Evolutionary conservation across 225 moss, liverwort and hornwort species (phyloP).

Genomic region (Rhytidiadelphus loreus): DNA sequence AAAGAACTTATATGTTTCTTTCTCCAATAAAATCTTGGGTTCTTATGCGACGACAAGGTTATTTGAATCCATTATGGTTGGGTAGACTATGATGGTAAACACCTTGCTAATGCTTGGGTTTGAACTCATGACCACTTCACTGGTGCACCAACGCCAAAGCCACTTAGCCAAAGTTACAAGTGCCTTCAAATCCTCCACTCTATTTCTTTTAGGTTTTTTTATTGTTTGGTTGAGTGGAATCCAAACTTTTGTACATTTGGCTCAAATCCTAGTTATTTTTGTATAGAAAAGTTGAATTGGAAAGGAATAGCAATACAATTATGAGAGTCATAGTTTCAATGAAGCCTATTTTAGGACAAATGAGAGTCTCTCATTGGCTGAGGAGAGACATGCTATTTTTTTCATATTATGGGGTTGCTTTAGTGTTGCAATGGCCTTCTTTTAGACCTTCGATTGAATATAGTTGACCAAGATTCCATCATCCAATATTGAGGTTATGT

Average conservation of each 20-base stretch:
- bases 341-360: too few species aligned
- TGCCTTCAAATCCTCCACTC: not conserved
- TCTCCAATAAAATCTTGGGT: too few species aligned
- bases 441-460: too few species aligned
- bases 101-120: fast-evolving
- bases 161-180: not conserved
- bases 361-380: too few species aligned
- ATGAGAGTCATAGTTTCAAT: not conserved
- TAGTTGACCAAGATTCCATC: too few species aligned
- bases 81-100: too few species aligned
- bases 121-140: not conserved
- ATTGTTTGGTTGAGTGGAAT: too few species aligned
- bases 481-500: too few species aligned
- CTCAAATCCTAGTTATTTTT: not conserved
- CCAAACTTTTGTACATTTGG: not conserved
- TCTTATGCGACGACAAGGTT: fast-evolving
- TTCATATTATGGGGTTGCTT: too few species aligned
- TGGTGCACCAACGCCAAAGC: not conserved
- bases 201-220: fast-evolving
- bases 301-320: not conserved
- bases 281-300: not conserved
- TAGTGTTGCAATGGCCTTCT: too few species aligned
- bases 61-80: not conserved
- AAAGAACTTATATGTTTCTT: too few species aligned
- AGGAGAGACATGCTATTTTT: too few species aligned